These are phyloP conservation scores for Triangularia setosa DNA, from an alignment of 2,329 filamentous ascomycete species.

Conservation along the genomic window DNA sequence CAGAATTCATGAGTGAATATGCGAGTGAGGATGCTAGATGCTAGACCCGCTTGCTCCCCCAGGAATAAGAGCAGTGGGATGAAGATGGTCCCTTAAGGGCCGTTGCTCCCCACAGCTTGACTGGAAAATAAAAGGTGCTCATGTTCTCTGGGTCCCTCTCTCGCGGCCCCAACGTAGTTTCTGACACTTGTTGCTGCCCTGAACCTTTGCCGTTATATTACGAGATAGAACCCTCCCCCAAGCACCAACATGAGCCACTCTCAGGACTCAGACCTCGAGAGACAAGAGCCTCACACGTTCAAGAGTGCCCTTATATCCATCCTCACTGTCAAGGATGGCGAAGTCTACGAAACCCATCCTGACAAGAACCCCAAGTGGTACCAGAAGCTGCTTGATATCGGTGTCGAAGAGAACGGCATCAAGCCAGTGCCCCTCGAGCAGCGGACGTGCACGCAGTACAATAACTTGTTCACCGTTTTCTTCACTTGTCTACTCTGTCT, in stretches of 20 bases:
- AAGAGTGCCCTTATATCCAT: constrained; percentile 8
- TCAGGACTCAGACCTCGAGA: constrained; percentile 14
- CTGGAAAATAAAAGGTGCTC: background rate
- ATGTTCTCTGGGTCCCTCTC: background rate
- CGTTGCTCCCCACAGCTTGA: background rate
- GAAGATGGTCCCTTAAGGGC: background rate
- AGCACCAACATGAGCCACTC: background rate
- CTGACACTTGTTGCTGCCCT: background rate
- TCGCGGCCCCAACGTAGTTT: background rate
- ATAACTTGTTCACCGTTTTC: constrained; percentile 58
- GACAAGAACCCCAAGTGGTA: constrained; percentile 39
- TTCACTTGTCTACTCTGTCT: constrained; percentile 55
- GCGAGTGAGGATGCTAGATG: background rate
- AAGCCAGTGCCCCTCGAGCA: constrained; percentile 52
- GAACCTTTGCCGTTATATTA: background rate
- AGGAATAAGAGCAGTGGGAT: background rate
- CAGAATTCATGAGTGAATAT: background rate
- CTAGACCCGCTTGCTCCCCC: background rate
- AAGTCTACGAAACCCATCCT: constrained; percentile 31
- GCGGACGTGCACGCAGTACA: constrained; percentile 49
- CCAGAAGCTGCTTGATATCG: constrained; percentile 39
- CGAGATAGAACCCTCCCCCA: background rate
- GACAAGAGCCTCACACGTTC: constrained; percentile 4
- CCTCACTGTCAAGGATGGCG: constrained; percentile 28
- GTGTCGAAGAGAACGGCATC: constrained; percentile 52